Evolutionary conservation across 2,329 filamentous ascomycete genomes (phyloP).

Genomic region (Arthrinium puccinioides): DNA sequence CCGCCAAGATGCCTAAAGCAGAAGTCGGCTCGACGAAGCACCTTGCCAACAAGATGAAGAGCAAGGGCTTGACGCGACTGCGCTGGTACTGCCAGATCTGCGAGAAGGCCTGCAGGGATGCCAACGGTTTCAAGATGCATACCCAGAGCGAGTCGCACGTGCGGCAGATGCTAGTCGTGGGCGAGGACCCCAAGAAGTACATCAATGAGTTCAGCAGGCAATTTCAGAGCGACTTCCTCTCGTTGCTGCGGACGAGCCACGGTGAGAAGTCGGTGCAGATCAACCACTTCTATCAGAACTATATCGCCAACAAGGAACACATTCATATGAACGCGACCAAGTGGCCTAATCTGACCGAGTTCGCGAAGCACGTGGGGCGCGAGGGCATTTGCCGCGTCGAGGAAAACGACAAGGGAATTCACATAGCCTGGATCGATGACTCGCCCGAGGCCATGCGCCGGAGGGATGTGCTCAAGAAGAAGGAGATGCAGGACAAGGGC

Average conservation of each 20-base stretch:
- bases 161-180: constrained; percentile 80
- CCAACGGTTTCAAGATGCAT: constrained; percentile 90
- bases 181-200: constrained; percentile 76
- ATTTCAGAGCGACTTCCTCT: constrained; percentile 74
- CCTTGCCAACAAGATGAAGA: constrained; percentile 85
- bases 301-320: constrained; percentile 82
- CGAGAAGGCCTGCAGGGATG: constrained; percentile 69
- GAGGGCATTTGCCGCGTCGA: constrained; percentile 88
- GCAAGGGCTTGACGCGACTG: constrained; percentile 68
- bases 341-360: constrained; percentile 83
- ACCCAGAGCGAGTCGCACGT: constrained; percentile 79
- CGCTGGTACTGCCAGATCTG: constrained; percentile 90
- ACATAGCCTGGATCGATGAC: constrained; percentile 87
- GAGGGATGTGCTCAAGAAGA: constrained; percentile 72
- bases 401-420: constrained; percentile 78
- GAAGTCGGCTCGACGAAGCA: constrained; percentile 90
- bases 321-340: constrained; percentile 91
- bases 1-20: constrained; percentile 73
- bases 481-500: constrained; percentile 80
- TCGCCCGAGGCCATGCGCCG: constrained; percentile 76
- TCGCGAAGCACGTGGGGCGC: constrained; percentile 76
- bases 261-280: constrained; percentile 84
- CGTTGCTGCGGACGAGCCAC: constrained; percentile 72
- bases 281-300: constrained; percentile 93
- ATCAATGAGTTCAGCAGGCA: constrained; percentile 77